Evolutionary conservation across 495 filamentous ascomycete genomes (phyloP).

Genomic region (Hamigera avellanea): DNA sequence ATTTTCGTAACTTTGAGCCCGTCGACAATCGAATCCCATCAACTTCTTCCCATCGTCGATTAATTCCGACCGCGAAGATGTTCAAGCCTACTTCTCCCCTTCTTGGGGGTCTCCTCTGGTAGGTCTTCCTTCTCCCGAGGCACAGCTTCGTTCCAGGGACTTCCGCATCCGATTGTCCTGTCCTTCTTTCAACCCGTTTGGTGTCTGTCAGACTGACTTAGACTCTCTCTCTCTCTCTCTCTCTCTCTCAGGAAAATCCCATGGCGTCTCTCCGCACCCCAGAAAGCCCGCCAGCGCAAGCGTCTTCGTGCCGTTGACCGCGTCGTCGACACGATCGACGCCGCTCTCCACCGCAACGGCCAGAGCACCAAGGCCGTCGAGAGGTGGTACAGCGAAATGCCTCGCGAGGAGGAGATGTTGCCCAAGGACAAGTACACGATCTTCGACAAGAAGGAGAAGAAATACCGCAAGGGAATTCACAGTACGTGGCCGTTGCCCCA

Average conservation of each 20-base stretch:
- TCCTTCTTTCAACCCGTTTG: too few species aligned
- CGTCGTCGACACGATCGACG: constrained; percentile 65
- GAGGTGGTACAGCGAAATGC: constrained; percentile 91
- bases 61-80: constrained; percentile 21
- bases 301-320: constrained; percentile 77
- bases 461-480: constrained; percentile 90
- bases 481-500: constrained; percentile 56
- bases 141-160: background rate
- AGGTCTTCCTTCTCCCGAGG: too few species aligned
- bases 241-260: constrained; percentile 74
- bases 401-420: constrained; percentile 89
- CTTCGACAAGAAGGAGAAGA: constrained; percentile 92
- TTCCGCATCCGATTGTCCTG: constrained; percentile 2
- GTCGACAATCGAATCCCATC: too few species aligned
- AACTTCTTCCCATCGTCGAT: too few species aligned
- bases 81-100: constrained; percentile 71
- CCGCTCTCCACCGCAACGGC: constrained; percentile 60
- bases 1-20: too few species aligned
- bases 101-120: constrained; percentile 78
- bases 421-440: constrained; percentile 96
- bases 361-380: constrained; percentile 60
- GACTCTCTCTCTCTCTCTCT: background rate
- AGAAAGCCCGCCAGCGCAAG: constrained; percentile 82
- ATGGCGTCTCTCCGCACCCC: constrained; percentile 82
- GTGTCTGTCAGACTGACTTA: too few species aligned